Base-by-base conservation (phyloP, 148 eudicot genomes). In the Heliamphora exappendiculata region DNA sequence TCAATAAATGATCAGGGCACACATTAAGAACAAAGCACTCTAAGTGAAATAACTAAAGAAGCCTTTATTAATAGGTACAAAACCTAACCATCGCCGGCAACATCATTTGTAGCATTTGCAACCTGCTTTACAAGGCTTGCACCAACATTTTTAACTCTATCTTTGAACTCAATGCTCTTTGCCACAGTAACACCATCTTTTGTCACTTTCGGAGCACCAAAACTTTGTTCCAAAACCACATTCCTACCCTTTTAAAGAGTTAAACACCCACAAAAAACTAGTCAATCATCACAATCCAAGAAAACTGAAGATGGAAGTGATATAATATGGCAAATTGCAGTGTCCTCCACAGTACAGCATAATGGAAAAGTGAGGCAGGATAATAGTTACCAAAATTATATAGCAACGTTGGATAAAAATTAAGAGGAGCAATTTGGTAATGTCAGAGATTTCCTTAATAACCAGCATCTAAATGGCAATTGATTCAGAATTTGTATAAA, bases 171-270 rank as follows among this genome's bases (percentile, higher is more conserved):
- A 51, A 89, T 85, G 79, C 90, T 89, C 82, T 87, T 89, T 79
- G 93, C 90, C 60, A 89, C 89, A 13, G 93, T 89, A 8, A 89
- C 93, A 71, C 93, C 93, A 77, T 89, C 93, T 79, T 89, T 89
- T 19, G 93, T 89, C 80, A 89, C 93, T 80, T 89, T 89, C 1
- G 93, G 93, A 60, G 87, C 85, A 79, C 93, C 93, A 73, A 58
- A 89, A 24, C 93, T 88, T 84, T 89, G 93, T 36, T 89, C 93
- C 64, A 89, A 71, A 6, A 89, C 89, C 41, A 87, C 93, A 84
- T 81, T 89, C 11, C 93, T 91, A 60, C 93, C 93, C 89, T 89
- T 31, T 29, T 1, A 26, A 78, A 2, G 37, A 78, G 29, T 31
- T 22, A 45, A 50, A 58, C 36, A 22, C 36, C 9, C 26, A 12